Base-by-base conservation (phyloP, 2,329 filamentous ascomycete genomes). In the Teratosphaeriaceae sp. region DNA sequence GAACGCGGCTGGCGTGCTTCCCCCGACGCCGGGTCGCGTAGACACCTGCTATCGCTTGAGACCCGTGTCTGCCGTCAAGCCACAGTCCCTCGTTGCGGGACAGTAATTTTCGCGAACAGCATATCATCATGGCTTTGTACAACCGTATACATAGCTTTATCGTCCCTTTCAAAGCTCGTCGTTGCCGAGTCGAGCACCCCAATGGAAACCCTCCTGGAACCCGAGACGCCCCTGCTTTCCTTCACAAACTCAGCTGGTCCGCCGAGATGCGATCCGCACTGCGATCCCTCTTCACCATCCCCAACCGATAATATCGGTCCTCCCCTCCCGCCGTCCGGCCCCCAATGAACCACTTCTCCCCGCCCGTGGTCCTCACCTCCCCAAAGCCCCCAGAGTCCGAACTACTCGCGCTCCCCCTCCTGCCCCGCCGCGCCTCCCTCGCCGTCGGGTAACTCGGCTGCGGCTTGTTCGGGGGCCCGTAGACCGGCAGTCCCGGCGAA, bases 271-370 rank as follows among this genome's bases (percentile, higher is more conserved):
- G 74, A 60, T 88, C 85, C 42, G 82, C 80, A 62, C 85, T 89
- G 58, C 79, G 72, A 44, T 85, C 79, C 43, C 84, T 70, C 60
- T 80, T 77, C 38, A 89, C 79, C 51, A 89, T 84, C 33, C 84
- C 84, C 34, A 89, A 68, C 67, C 87, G 87, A 64, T 88, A 89
- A 67, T 87, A 88, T 57, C 78, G 78, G 61, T 89, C 85, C 57
- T 89, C 85, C n/a, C 85, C 85, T 1, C 68, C 74, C 1, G 84
- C 83, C 21, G 84, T 88, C 58, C 83, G 70, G 5, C 85, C 85
- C 18, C 85, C 85, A 42, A 89, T 85, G 57, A 88, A 89, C 82
- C 84, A 87, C 66, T 85, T 88, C 51, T 89, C 85, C 1, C 78
- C 76, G 2, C 82, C 83, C 46, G 87, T 83, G 2, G 81, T 82